Base-by-base conservation (phyloP, 352 stramenopile species). In the Phytophthora palmivora region DNA sequence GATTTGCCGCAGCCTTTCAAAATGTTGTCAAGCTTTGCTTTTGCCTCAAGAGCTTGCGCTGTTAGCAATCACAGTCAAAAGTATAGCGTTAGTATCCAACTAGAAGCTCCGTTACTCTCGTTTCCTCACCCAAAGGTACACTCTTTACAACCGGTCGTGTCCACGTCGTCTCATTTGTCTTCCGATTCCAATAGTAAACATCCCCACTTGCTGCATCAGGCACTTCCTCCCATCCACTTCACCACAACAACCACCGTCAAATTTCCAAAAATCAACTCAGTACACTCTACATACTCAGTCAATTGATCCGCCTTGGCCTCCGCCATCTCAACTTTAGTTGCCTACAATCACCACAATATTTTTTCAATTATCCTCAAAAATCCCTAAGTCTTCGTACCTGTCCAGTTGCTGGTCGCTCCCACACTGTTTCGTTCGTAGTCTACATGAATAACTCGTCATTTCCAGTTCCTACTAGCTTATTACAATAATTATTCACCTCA, bases 91-190 rank as follows among this genome's bases (percentile, higher is more conserved):
- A 34, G 30, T 10, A 34, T 34, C 11, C 30, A 34, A 34, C 10
- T 12, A 34, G 10, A 34, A 12, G 18, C 12, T 3, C 26, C 12
- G 33, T 6, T 14, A 19, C 21, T 15, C 18, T 24, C 16, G 15
- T 4, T 22, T 47, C n/a, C 52, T 45, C 61, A 94, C 84, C 59
- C 21, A 92, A 65, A n/a, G 78, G 82, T 11, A 88, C 78, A 15
- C 60, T 81, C 45, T 65, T 51, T 33, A 71, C 68, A 41, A 70
- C 59, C 0, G 84, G 86, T 30, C 70, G 70, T 16, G 67, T 86
- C 86, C 83, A 94, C 14, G 82, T 84, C 24, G 86, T 92, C 51
- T 89, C 82, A n/a, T 86, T 82, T 24, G 83, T 87, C n/a, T 74
- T 63, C 9, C 63, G 67, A 67, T 94, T 87, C 86, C 86, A 94